These are phyloP conservation scores for Gyromitra esculenta DNA, from an alignment of 2,329 filamentous ascomycete species.

Conservation along the genomic window DNA sequence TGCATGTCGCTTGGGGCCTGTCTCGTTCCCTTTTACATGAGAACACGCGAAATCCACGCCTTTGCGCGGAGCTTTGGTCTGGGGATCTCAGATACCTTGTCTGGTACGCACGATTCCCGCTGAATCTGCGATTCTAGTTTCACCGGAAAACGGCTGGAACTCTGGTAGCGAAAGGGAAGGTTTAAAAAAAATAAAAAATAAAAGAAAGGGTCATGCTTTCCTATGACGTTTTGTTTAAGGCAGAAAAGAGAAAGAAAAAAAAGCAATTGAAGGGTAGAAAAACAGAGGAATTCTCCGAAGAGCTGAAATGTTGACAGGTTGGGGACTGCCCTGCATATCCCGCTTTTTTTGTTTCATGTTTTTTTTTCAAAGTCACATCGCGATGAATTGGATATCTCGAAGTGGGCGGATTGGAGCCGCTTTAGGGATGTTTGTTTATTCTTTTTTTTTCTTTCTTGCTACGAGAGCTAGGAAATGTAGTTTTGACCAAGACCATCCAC, in stretches of 20 bases:
- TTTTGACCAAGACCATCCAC: no score
- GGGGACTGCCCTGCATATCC: slow-evolving; percentile 37
- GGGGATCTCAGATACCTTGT: slow-evolving; percentile 43
- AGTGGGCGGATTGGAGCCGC: no score
- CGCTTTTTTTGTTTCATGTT: slow-evolving; percentile 6
- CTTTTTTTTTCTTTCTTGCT: no score
- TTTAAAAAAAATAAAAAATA: no score
- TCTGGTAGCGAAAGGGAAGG: slow-evolving; percentile 18
- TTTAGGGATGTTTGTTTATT: no score
- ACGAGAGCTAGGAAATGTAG: no score
- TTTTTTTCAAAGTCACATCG: background rate
- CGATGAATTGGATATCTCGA: no score
- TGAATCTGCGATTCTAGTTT: slow-evolving; percentile 40
- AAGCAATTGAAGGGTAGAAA: slow-evolving; percentile 23
- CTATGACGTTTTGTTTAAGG: slow-evolving; percentile 27
- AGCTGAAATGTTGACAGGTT: slow-evolving; percentile 33
- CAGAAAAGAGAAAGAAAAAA: background rate
- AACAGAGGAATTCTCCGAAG: slow-evolving; percentile 24
- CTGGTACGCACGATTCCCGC: slow-evolving; percentile 42
- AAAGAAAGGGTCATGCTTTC: slow-evolving; percentile 20
- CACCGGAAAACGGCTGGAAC: background rate
- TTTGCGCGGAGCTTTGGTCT: background rate
- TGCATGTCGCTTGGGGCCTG: slow-evolving; percentile 40
- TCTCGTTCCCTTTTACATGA: background rate
- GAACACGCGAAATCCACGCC: background rate